These are phyloP conservation scores for Septoria linicola DNA, from an alignment of 2,329 filamentous ascomycete genomes.

Conservation along the genomic window DNA sequence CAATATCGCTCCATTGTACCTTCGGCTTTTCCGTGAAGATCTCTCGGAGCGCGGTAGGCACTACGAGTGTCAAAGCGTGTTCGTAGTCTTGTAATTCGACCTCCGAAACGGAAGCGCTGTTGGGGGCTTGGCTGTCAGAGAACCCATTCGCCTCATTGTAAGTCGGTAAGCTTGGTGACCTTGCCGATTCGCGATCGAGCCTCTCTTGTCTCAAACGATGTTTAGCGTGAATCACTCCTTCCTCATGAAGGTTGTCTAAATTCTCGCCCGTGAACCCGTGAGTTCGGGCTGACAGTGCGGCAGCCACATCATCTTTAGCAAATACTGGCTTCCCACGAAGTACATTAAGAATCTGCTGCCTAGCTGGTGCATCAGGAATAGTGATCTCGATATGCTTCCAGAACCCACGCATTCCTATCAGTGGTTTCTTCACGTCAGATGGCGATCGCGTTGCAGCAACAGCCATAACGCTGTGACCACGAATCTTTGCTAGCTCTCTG, in stretches of 20 bases:
- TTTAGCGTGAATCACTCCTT: slow-evolving; percentile 48
- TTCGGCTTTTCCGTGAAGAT: slow-evolving; percentile 85
- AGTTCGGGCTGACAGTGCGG: slow-evolving; percentile 67
- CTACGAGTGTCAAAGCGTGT: slow-evolving; percentile 46
- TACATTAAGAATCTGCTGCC: slow-evolving; percentile 71
- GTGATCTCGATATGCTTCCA: slow-evolving; percentile 68
- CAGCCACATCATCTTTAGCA: slow-evolving; percentile 52
- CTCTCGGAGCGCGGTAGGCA: slow-evolving; percentile 83
- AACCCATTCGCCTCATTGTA: slow-evolving; percentile 13
- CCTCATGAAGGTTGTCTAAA: slow-evolving; percentile 62
- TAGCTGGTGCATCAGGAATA: slow-evolving; percentile 68
- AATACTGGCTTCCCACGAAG: slow-evolving; percentile 53
- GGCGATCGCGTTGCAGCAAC: slow-evolving; percentile 72
- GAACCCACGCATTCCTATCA: slow-evolving; percentile 67
- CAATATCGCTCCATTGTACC: slow-evolving; percentile 83
- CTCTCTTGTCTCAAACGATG: slow-evolving; percentile 36
- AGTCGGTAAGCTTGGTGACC: slow-evolving; percentile 21
- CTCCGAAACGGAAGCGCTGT: background rate
- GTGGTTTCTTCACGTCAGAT: slow-evolving; percentile 67
- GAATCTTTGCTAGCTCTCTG: slow-evolving; percentile 57
- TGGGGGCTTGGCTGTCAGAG: background rate
- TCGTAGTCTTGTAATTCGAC: slow-evolving; percentile 10
- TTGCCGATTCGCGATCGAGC: background rate
- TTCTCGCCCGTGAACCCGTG: slow-evolving; percentile 86
- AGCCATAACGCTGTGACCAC: slow-evolving; percentile 63